Evolutionary conservation across 2,329 filamentous ascomycete genomes (phyloP), one percentile per base, ranked within the genome.

Genomic region (Hymenoscyphus repandus): DNA sequence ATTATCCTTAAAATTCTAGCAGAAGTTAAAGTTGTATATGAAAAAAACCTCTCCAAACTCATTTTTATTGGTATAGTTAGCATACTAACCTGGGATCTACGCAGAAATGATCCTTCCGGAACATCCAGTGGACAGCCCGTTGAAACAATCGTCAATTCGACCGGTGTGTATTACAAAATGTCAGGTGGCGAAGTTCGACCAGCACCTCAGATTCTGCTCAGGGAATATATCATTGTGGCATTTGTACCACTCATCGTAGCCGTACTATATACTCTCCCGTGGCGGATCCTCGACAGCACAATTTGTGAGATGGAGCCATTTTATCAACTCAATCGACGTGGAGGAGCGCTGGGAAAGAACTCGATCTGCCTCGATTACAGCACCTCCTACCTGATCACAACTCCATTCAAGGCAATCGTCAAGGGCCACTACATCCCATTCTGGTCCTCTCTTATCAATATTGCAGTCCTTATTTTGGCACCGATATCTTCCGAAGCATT

Each of bases 181-280:
- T 52, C 53, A 3, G 53, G 56, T 34, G 51, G 49, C 5, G 47
- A 32, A 7, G 46, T 37, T 5, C 37, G 42, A 9, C 10, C 32
- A 5, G 46, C 50, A 37, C 52, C 53, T 12, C 53, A 47, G 6
- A 55, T 71, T 13, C 61, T 66, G 1, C 53, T 64, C 12, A 56
- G 51, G 2, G 58, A 66, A 27, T 71, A 72, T 51, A 66, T 74
- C 34, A 41, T 70, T 4, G 72, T 71, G 13, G 69, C 69, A 34
- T 74, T 74, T 53, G 59, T 74, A 1, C 72, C 73, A 0, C 58
- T 70, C 0, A 62, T 75, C 2, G 47, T 73, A 1, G 69, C 70
- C 13, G 65, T 74, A 0, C 47, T 69, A 12, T 62, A 73, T 1
- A 64, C 66, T 9, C 68, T 73, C 42, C 67, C 68, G 0, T 65